A percentile compares a stretch with the other conserved stretches of the same genome.
Conservation (phyloP, 2,329 filamentous ascomycete species). For the Claviceps fusiformis region DNA sequence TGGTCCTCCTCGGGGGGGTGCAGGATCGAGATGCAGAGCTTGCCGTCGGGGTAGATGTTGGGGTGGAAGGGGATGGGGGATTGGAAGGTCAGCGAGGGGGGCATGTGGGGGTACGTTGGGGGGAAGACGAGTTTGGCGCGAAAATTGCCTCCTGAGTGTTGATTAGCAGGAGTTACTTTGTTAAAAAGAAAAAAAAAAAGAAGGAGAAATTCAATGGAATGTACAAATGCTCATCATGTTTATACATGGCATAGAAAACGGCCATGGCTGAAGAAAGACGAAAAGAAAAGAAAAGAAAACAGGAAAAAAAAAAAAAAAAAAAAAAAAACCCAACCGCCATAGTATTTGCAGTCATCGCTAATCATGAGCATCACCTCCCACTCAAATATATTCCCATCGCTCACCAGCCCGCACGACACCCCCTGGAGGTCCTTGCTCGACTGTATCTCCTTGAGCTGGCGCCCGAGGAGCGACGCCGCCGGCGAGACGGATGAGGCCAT, state of each 20-base stretch:
- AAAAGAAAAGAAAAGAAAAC: not conserved
- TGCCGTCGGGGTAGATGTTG: constrained; percentile 78
- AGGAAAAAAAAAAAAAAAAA: not conserved
- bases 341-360: constrained; percentile 82
- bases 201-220: not conserved
- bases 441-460: constrained; percentile 92
- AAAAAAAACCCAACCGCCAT: constrained; percentile 53
- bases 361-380: constrained; percentile 99
- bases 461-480: constrained; percentile 60
- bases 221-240: too few relatives aligned
- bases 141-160: constrained; percentile 68
- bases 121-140: constrained; percentile 76
- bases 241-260: too few relatives aligned
- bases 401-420: constrained; percentile 81
- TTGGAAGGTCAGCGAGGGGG: constrained; percentile 80
- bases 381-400: constrained; percentile 79
- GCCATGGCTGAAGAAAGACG: too few relatives aligned
- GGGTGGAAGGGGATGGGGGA: constrained; percentile 79
- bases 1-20: constrained; percentile 91
- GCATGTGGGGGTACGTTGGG: constrained; percentile 69
- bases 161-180: too few relatives aligned
- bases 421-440: constrained; percentile 81
- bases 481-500: constrained; percentile 36
- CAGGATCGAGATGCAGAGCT: constrained; percentile 92
- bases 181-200: not conserved